Evolutionary conservation across 1,284 basidiomycete genomes (phyloP), one percentile per base, ranked within the genome.

Genomic region (Rhodotorula sp.): DNA sequence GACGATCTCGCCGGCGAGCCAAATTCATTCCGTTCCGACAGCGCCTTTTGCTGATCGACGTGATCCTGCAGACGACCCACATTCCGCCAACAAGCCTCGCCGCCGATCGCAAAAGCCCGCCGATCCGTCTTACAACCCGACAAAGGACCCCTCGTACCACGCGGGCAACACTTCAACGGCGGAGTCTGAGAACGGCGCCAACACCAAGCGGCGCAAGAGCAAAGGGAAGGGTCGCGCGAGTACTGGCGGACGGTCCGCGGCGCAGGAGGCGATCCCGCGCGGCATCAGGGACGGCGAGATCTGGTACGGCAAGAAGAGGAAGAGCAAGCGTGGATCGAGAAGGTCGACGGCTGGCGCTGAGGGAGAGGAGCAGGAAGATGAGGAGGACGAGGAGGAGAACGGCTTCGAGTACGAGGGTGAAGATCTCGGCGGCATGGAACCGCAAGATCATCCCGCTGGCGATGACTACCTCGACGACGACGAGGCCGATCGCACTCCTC

Each of bases 281-380:
- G 72, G 74, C 5, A 59, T 66, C 24, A 9, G 57, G 5, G 74
- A 75, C 52, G 60, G 68, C 49, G 65, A 75, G 29, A 60, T 74
- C 15, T 74, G 69, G 71, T 56, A 59, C 11, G 70, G 65, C 13
- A 76, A 74, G 66, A 76, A 76, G 71, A 51, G 59, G 27, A 69
- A 66, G 60, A 59, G 62, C 19, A 48, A 51, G 39, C 66, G 65
- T 51, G 66, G 67, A 0, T 19, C 32, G 54, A 60, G 62, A 34
- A 54, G 29, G 47, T 49, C 65, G n/a, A 30, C 39, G 1, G 57
- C n/a, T 8, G 66, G 64, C 8, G 52, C 20, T 46, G 65, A 56
- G 24, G 62, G 47, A 4, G 61, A 65, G 6, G 63, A 62, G 9
- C 32, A 52, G 19, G 49, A 49, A 22, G 60, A 39, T 17, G 55